phyloP scores from a whole-genome alignment of 2,329 filamentous ascomycete genomes.

The Aphanocladium album region DNA sequence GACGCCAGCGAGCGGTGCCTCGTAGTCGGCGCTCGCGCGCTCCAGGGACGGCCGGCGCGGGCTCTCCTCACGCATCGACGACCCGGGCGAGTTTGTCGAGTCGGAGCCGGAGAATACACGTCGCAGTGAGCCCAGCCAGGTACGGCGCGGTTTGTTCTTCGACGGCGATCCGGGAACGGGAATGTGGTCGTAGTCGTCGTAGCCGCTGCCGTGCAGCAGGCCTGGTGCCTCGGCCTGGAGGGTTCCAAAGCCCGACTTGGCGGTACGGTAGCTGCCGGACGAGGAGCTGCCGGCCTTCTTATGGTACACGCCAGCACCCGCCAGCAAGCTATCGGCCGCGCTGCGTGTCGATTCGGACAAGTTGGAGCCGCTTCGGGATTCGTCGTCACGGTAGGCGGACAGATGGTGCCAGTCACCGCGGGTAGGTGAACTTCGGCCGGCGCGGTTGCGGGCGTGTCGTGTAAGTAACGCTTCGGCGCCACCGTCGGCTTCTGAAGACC shows the following conservation, averaged over 20 bases:
- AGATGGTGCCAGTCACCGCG: slow-evolving; percentile 34
- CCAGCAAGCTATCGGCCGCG: slow-evolving; percentile 36
- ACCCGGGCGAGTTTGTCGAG: slow-evolving; percentile 23
- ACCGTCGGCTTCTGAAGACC: slow-evolving; percentile 53
- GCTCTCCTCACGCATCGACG: slow-evolving; percentile 23
- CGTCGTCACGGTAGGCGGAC: slow-evolving; percentile 36
- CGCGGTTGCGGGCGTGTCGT: slow-evolving; percentile 33
- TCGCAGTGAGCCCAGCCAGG: slow-evolving; percentile 64
- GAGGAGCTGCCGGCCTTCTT: slow-evolving; percentile 37
- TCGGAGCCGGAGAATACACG: slow-evolving; percentile 53
- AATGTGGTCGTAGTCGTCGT: slow-evolving; percentile 32
- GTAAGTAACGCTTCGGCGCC: slow-evolving; percentile 45
- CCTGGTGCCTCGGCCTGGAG: slow-evolving; percentile 50
- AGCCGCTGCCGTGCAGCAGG: slow-evolving; percentile 27
- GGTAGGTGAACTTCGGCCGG: slow-evolving; percentile 34
- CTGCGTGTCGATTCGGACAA: slow-evolving; percentile 50
- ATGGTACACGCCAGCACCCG: slow-evolving; percentile 31
- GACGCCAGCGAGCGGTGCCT: slow-evolving; percentile 36
- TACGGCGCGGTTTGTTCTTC: slow-evolving; percentile 50
- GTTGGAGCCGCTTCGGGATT: slow-evolving; percentile 51
- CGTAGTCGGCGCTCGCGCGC: slow-evolving; percentile 37
- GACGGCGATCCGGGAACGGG: slow-evolving; percentile 49
- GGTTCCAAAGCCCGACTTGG: slow-evolving; percentile 46
- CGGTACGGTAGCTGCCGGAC: slow-evolving; percentile 48
- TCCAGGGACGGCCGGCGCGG: slow-evolving; percentile 28